Evolutionary conservation across 2,329 filamentous ascomycete genomes (phyloP), one percentile per base, ranked within the genome.

Genomic region (Colletotrichum tabaci): DNA sequence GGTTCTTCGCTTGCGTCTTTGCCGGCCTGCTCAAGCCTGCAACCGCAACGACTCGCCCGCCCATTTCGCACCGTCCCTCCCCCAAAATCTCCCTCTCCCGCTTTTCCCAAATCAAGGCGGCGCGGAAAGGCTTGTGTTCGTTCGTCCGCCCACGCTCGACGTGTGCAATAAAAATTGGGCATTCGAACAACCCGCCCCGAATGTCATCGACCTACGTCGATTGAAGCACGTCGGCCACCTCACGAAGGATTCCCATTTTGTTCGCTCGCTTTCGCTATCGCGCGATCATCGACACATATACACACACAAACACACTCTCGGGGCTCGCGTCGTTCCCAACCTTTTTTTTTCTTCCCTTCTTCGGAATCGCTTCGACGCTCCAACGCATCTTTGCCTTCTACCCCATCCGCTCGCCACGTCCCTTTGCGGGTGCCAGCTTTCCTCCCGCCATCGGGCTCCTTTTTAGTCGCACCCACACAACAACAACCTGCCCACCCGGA

Each of bases 381-480:
- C 49, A 71, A 67, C 52, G 15, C 68, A 67, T 71, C 66, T 62
- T 53, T 50, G 42, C 49, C 57, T 61, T 61, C 61, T 55, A 62
- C 65, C 35, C 35, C n/a, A 47, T 72, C 52, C 52, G 30, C 52
- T 56, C 58, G 60, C 69, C 66, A 61, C 66, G 52, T 67, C 53
- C 40, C 30, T 63, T 55, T 63, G 49, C 52, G 49, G 18, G 60
- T 60, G 66, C 66, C 55, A 61, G 70, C 55, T 56, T 52, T 67
- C 46, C 58, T 66, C 65, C 65, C 46, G 47, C 69, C 64, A 69
- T 63, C 53, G 65, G 65, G 65, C 69, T 72, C 58, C 60, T 55
- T 62, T 38, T 72, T 72, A 63, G 69, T 72, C 65, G 69, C 69
- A 69, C 69, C 65, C 53, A 72, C 69, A 53, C 69, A 63, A 66